Evolutionary conservation across 2,329 filamentous ascomycete species (phyloP), one percentile per base, ranked within the genome.

Genomic region (Botrytis hyacinthi): DNA sequence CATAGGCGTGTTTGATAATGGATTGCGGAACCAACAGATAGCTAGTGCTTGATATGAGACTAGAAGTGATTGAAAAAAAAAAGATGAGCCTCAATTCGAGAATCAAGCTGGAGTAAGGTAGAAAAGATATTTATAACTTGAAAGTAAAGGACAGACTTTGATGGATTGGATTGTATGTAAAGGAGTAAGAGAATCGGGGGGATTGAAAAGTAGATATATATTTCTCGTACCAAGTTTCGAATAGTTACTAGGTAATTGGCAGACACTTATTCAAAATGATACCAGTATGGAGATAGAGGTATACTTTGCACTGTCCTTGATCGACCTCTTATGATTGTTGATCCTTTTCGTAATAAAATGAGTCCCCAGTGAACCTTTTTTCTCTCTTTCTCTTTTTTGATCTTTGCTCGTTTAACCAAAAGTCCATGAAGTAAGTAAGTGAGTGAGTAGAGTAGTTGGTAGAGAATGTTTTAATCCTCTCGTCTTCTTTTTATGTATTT

Each of bases 1-100:
- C 69, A 40, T 71, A 37, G 29, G 54, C 54, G 69, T 63, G 69
- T 71, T 71, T 71, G 54, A 62, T 68, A 68, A 68, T 68, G 65
- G 46, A 67, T 51, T 54, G 65, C 65, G 46, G 65, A 68, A 40
- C 46, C 65, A 54, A 68, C 46, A 68, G 65, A 68, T 54, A 66
- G 29, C 42, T 68, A 66, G 29, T 29, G 62, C 35, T 66, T 48
- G 62, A 35, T 66, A 40, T 40, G 46, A 8, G 22, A 40, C 65
- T 68, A 68, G 32, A 54, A 26, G n/a, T 51, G 46, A n/a, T n/a
- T 54, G 48, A 54, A n/a, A 54, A 40, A 67, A 32, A 67, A 54
- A 54, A 14, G 32, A 40, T 68, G 46, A 68, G 65, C 26, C 26
- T 68, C 14, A 46, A 68, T 68, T 54, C 35, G 51, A n/a, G 12